phyloP scores from a whole-genome alignment of 169 alveolate genomes.

The Fabrea salina region DNA sequence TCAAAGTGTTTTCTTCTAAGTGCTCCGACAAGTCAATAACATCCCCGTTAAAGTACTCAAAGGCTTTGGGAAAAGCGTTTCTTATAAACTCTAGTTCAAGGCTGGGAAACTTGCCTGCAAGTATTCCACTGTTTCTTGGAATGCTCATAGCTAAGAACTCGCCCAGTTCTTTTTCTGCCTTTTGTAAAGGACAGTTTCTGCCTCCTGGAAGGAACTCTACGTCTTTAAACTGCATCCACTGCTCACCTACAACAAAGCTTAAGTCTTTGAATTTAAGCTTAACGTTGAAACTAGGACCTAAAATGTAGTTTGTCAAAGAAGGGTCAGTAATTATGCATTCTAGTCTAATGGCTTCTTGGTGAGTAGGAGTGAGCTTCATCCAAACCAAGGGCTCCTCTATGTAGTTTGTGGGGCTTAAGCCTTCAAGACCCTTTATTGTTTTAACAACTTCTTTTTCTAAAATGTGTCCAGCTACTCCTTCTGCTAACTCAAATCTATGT shows the following conservation, averaged over 20 bases:
- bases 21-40: no score
- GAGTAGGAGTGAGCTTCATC: constrained; percentile 1
- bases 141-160: no score
- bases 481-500: constrained; percentile 44
- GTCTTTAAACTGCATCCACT: neutral
- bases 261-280: neutral
- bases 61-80: no score
- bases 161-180: neutral
- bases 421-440: neutral
- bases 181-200: neutral
- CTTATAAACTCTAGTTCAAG: no score
- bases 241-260: neutral
- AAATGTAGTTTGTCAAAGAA: neutral
- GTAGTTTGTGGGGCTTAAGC: neutral
- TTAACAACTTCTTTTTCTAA: neutral
- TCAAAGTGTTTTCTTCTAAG: no score
- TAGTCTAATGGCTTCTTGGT: neutral
- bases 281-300: neutral
- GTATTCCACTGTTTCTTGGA: no score
- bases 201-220: neutral
- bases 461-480: constrained; percentile 13
- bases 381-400: neutral
- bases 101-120: no score
- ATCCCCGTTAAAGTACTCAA: no score
- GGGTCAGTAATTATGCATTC: neutral